Evolutionary conservation across 768 basidiomycete species (phyloP).

Genomic region (Termitomyces sp.): DNA sequence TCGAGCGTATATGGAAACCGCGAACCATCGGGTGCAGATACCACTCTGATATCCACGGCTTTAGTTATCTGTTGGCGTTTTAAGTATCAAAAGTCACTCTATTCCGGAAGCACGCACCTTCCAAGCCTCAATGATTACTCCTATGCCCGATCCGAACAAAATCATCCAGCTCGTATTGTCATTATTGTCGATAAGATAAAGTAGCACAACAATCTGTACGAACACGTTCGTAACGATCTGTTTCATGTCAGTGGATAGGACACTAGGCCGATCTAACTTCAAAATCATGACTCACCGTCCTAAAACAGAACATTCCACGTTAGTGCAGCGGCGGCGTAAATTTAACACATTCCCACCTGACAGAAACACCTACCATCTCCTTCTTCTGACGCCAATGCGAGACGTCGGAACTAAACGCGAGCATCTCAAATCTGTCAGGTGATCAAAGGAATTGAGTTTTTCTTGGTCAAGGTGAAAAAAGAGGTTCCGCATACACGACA

Average conservation of each 20-base stretch:
- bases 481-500: constrained; percentile 54
- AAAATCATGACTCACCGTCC: constrained; percentile 42
- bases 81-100: neutral
- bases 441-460: neutral
- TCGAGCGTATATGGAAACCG: constrained; percentile 73
- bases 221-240: constrained; percentile 89
- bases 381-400: constrained; percentile 94
- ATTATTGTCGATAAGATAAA: constrained; percentile 94
- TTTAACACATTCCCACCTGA: constrained; percentile 51
- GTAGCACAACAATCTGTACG: constrained; percentile 82
- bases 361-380: constrained; percentile 92
- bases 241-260: neutral
- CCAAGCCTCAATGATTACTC: constrained; percentile 88
- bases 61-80: constrained; percentile 60
- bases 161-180: constrained; percentile 99
- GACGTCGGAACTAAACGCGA: constrained; percentile 94
- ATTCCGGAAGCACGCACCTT: constrained; percentile 50
- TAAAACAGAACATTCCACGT: constrained; percentile 19
- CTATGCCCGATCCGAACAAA: constrained; percentile 79
- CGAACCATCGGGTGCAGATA: constrained; percentile 57
- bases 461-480: constrained; percentile 5
- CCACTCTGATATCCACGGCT: constrained; percentile 81
- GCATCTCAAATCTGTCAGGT: constrained; percentile 75
- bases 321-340: neutral
- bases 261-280: neutral